Evolutionary conservation across 495 filamentous ascomycete genomes (phyloP), one percentile per base, ranked within the genome.

Genomic region (Talaromyces trachyspermus): DNA sequence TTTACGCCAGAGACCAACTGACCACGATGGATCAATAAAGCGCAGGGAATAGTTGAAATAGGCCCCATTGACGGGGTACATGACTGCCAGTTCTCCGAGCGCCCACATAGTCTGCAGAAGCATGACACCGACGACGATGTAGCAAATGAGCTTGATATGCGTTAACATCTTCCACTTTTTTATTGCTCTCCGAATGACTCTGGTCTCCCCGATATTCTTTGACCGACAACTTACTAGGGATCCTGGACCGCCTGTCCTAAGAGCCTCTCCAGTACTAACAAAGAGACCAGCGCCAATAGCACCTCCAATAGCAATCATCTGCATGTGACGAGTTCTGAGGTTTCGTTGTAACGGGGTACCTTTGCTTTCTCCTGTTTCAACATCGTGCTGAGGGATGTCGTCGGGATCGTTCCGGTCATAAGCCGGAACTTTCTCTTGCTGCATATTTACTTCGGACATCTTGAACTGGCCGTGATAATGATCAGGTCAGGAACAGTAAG

Each of bases 241-340:
- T 6, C 52, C 71, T 18, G 71, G 71, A 15, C 71, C 71, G 47
- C 71, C 71, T 30, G 29, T 48, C 19, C 54, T 43, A 25, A 77
- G 55, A 1, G 74, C 69, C 50, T 41, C 43, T 9, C 74, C 74
- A 20, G 73, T 70, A 45, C 70, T 64, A 25, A 76, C 72, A 49
- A 76, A 78, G 15, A 78, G 64, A 63, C 69, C 70, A 54, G 70
- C 74, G 51, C 74, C 74, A 51, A 78, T 78, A 2, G 71, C 68
- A 49, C 73, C 73, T 32, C 74, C 71, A 53, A 88, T 82, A 41
- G 83, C 84, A 61, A 86, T 85, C 78, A 88, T 85, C 49, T 86
- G 83, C 73, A 86, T 77, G 54, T 88, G 83, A 23, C 82, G 72
- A 35, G 65, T 62, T 52, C 76, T 66, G 30, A 81, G 53, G 35